Conservation (phyloP, 1,284 basidiomycete species). For the Malassezia yamatoensis region DNA sequence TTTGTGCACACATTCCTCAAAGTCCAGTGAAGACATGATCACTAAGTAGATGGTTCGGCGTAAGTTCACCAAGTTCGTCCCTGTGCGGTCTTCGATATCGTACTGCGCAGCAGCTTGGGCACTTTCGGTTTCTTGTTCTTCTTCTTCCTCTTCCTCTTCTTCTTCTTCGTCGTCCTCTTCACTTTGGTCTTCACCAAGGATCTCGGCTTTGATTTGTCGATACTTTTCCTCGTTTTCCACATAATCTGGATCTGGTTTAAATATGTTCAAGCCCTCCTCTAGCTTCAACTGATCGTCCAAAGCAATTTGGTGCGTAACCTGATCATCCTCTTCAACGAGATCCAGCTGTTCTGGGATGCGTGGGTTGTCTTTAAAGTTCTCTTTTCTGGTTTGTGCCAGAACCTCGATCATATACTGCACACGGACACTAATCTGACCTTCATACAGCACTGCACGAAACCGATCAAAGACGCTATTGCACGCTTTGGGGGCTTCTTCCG, state of each 20-base stretch:
- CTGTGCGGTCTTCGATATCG: conserved; percentile 87
- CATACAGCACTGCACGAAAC: conserved; percentile 90
- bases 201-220: conserved; percentile 79
- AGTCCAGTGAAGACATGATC: conserved; percentile 67
- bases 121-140: conserved; percentile 54
- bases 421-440: conserved; percentile 84
- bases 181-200: conserved; percentile 58
- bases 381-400: conserved; percentile 63
- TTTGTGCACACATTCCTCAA: conserved; percentile 98
- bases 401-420: conserved; percentile 99
- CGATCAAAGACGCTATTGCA: conserved; percentile 87
- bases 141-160: conserved; percentile 56
- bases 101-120: conserved; percentile 36
- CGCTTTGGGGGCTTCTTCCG: conserved; percentile 86
- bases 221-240: conserved; percentile 89
- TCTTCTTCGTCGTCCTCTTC: conserved; percentile 54
- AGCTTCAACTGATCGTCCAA: conserved; percentile 86
- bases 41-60: conserved; percentile 89
- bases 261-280: conserved; percentile 87
- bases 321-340: conserved; percentile 83
- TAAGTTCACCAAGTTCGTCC: conserved; percentile 89
- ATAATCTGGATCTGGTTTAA: conserved; percentile 85
- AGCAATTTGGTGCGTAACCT: conserved; percentile 84
- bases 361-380: conserved; percentile 97
- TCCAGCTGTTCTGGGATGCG: conserved; percentile 85